These are phyloP conservation scores for Aspergillus steynii DNA, from an alignment of 495 filamentous ascomycete species.

Conservation along the genomic window DNA sequence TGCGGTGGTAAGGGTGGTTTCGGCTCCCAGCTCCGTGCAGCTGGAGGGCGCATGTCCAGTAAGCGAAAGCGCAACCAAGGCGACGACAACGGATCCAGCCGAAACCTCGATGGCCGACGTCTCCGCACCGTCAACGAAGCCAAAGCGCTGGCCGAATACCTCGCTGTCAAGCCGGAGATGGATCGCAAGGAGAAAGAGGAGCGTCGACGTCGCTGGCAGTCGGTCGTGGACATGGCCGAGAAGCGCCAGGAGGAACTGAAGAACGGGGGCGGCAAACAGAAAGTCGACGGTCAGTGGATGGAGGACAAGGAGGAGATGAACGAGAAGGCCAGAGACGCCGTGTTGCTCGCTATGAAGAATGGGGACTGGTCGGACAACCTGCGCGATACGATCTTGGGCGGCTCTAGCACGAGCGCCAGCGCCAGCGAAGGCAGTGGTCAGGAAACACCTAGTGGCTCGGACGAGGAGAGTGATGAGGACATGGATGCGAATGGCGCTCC, in stretches of 20 bases:
- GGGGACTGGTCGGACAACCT: slow-evolving; percentile 54
- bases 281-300: slow-evolving; percentile 87
- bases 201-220: slow-evolving; percentile 75
- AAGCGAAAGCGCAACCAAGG: slow-evolving; percentile 85
- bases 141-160: slow-evolving; percentile 90
- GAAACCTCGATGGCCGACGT: slow-evolving; percentile 90
- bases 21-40: slow-evolving; percentile 93
- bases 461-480: slow-evolving; percentile 51
- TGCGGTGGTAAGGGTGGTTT: slow-evolving; percentile 96
- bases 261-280: slow-evolving; percentile 63
- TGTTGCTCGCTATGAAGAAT: slow-evolving; percentile 71
- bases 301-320: slow-evolving; percentile 85
- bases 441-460: slow-evolving; percentile 40
- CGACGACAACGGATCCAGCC: slow-evolving; percentile 81
- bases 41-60: slow-evolving; percentile 94
- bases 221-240: slow-evolving; percentile 81
- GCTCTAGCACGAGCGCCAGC: slow-evolving; percentile 54
- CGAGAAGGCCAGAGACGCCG: slow-evolving; percentile 81
- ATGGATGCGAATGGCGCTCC: slow-evolving; percentile 32
- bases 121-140: slow-evolving; percentile 91
- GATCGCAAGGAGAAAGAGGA: slow-evolving; percentile 88
- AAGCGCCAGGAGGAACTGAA: slow-evolving; percentile 76
- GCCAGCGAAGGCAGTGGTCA: slow-evolving; percentile 51
- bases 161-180: slow-evolving; percentile 96
- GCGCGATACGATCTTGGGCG: slow-evolving; percentile 41